phyloP scores from a whole-genome alignment of 345 rosid species.

The Arabis hirsuta region DNA sequence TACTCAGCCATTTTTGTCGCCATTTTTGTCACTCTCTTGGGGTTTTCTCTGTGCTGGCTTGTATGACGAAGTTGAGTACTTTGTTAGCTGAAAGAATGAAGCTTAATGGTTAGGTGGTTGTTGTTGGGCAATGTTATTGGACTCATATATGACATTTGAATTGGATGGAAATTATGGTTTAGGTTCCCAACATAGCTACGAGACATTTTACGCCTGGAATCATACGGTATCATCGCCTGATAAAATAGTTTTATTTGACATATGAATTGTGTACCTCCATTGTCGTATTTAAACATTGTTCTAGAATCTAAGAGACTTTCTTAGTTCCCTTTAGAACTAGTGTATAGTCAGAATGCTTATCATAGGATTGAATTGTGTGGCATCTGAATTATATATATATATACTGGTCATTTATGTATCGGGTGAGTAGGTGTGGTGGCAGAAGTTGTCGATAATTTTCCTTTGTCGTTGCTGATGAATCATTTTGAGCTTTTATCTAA shows the following conservation, averaged over 20 bases:
- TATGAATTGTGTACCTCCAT: constrained; percentile 1
- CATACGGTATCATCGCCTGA: not conserved
- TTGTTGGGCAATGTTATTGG: constrained; percentile 1
- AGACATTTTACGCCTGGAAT: constrained; percentile 12
- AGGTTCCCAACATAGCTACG: not conserved
- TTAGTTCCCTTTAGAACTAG: not conserved
- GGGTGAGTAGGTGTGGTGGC: constrained; percentile 6
- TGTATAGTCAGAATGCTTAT: not conserved
- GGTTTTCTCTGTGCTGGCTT: not conserved
- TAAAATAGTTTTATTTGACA: not conserved
- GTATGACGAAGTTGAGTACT: constrained; percentile 7
- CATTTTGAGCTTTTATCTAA: constrained; percentile 35
- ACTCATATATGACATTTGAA: constrained; percentile 13
- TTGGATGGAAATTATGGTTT: not conserved
- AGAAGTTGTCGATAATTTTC: not conserved
- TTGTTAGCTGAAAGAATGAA: constrained; percentile 17
- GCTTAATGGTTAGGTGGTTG: constrained; percentile 1
- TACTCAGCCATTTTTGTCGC: not conserved
- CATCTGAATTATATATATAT: not conserved
- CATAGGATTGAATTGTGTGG: not conserved
- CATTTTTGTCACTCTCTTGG: not conserved
- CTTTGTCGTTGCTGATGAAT: not conserved
- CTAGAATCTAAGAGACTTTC: not conserved
- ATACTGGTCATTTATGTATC: constrained; percentile 8
- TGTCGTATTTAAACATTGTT: not conserved